Evolutionary conservation across 805 yeast species (phyloP).

Genomic region (Candida oleophila): DNA sequence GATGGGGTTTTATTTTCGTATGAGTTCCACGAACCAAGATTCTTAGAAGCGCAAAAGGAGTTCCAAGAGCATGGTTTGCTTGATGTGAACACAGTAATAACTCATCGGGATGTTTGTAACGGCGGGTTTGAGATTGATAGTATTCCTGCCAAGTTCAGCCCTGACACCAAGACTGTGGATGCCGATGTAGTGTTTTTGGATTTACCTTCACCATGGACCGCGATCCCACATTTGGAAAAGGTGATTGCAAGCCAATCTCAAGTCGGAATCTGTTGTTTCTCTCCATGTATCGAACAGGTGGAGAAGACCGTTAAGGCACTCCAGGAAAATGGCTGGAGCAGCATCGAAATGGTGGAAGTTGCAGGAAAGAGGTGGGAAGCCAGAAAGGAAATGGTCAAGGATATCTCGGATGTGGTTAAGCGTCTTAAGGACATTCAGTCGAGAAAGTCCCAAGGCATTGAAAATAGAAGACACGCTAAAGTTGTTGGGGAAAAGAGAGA

Average conservation of each 20-base stretch:
- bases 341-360: slow-evolving; percentile 89
- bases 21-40: slow-evolving; percentile 90
- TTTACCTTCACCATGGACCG: slow-evolving; percentile 96
- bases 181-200: slow-evolving; percentile 85
- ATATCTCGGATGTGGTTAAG: slow-evolving; percentile 71
- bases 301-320: slow-evolving; percentile 78
- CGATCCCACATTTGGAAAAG: slow-evolving; percentile 68
- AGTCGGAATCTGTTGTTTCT: slow-evolving; percentile 86
- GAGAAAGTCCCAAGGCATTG: slow-evolving; percentile 64
- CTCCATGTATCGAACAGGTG: slow-evolving; percentile 98
- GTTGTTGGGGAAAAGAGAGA: slow-evolving; percentile 23
- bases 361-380: slow-evolving; percentile 86
- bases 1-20: slow-evolving; percentile 73
- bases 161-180: slow-evolving; percentile 26
- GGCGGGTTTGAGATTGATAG: slow-evolving; percentile 67
- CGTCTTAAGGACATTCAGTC: slow-evolving; percentile 77
- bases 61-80: slow-evolving; percentile 68
- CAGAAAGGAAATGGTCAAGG: slow-evolving; percentile 81
- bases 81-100: slow-evolving; percentile 54
- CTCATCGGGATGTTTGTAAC: slow-evolving; percentile 90
- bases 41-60: slow-evolving; percentile 73
- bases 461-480: slow-evolving; percentile 46
- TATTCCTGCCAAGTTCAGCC: slow-evolving; percentile 27
- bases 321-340: slow-evolving; percentile 75
- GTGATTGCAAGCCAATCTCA: slow-evolving; percentile 55